phyloP scores from a whole-genome alignment of 768 basidiomycete species.

The Boletus tomentosulus region DNA sequence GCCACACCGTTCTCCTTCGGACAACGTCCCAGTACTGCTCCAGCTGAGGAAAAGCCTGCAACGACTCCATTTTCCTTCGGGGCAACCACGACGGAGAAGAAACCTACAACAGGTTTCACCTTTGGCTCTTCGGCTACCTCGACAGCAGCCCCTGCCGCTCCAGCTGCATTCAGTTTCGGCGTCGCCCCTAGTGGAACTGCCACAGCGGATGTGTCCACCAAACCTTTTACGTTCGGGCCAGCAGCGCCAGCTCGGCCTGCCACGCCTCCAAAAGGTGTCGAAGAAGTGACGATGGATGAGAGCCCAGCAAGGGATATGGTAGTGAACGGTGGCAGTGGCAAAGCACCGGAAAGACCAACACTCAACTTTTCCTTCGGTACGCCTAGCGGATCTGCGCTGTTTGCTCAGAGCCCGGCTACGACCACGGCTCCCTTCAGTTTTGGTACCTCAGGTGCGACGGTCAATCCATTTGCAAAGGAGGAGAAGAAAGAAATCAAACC shows the following conservation, averaged over 20 bases:
- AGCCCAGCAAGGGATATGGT: conserved; percentile 68
- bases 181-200: conserved; percentile 33
- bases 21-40: conserved; percentile 20
- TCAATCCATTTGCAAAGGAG: conserved; percentile 51
- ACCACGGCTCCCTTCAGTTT: conserved; percentile 34
- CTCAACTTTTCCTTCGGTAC: conserved; percentile 47
- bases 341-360: conserved; percentile 38
- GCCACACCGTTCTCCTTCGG: conserved; percentile 44
- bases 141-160: conserved; percentile 30
- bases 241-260: conserved; percentile 42
- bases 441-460: conserved; percentile 22
- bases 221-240: conserved; percentile 53
- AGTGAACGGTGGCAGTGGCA: conserved; percentile 31
- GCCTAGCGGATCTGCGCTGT: conserved; percentile 34
- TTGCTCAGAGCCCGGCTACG: conserved; percentile 33
- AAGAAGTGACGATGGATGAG: conserved; percentile 78
- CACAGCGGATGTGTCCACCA: conserved; percentile 42
- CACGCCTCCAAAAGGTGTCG: conserved; percentile 63
- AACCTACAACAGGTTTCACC: conserved; percentile 36
- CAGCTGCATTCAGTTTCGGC: conserved; percentile 46
- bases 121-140: conserved; percentile 40
- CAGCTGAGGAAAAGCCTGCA: conserved; percentile 21
- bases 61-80: conserved; percentile 24
- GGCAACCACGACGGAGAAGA: conserved; percentile 34
- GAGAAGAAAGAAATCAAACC: conserved; percentile 42